Evolutionary conservation across 176 grass and related monocot genomes (phyloP), one percentile per base, ranked within the genome.

Genomic region (Tillandsia fasciculata): DNA sequence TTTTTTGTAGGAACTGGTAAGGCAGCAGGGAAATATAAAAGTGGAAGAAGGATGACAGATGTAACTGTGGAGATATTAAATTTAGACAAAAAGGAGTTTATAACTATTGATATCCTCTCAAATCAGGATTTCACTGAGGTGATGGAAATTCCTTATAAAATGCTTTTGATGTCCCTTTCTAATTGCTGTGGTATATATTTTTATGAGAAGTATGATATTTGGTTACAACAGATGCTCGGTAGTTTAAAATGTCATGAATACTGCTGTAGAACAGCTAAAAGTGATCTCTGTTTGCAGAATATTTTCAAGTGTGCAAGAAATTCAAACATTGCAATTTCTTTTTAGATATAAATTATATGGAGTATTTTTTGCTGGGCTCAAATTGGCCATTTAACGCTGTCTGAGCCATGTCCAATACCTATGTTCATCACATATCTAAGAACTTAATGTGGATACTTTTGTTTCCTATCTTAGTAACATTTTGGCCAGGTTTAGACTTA

Each of bases 111-210:
- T 81, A 99, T 88, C 68, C 90, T 92, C 33, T 99, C 95, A 74
- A 99, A 99, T 82, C 95, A 99, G 71, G 95, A 99, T 49, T 99
- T 99, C 71, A 94, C 82, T 22, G 95, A 99, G 90, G 95, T 99
- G 29, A 80, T 83, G 71, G 7, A 42, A 3, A 42, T 42, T 68
- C 52, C 64, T 64, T 69, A 53, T 79, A 70, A 53, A 8, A 51
- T 66, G 26, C 2, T 33, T 53, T 12, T 22, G 10, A 12, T 49
- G 1, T 8, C 48, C 20, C 17, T 70, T 3, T 27, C 14, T 53
- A 11, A 17, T 3, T 59, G 6, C n/a, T 18, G 8, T 33, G 29
- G 29, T 3, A 33, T 33, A 33, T 33, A 3, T 33, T 2, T 33
- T 33, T 33, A 33, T 33, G 29, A 42, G 33, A n/a, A 23, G 8